Evolutionary conservation across 2,329 filamentous ascomycete genomes (phyloP).

Genomic region (Scedosporium dehoogii): DNA sequence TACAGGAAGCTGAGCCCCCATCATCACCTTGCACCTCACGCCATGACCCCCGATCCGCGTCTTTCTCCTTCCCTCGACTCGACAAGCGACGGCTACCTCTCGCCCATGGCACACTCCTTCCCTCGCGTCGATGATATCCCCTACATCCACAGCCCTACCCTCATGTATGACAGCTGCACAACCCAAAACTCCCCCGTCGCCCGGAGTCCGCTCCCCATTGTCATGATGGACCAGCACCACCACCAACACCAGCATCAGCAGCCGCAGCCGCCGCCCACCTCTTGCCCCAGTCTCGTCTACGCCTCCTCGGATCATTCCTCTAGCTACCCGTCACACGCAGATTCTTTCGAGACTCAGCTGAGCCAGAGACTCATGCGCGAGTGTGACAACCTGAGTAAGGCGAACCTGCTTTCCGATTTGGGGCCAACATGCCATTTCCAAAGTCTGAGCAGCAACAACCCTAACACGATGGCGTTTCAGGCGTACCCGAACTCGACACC

Average conservation of each 20-base stretch:
- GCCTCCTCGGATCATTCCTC: constrained; percentile 51
- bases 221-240: constrained; percentile 43
- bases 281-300: constrained; percentile 52
- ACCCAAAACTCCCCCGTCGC: constrained; percentile 42
- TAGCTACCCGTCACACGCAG: constrained; percentile 49
- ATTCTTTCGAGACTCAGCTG: constrained; percentile 46
- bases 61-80: constrained; percentile 48
- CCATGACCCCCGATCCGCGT: constrained; percentile 34
- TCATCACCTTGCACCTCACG: constrained; percentile 23
- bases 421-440: not conserved
- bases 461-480: constrained; percentile 22
- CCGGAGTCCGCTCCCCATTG: constrained; percentile 43
- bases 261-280: constrained; percentile 33
- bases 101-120: constrained; percentile 47
- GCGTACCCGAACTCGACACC: constrained; percentile 41
- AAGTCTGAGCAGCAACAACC: constrained; percentile 8
- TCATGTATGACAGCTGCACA: constrained; percentile 47
- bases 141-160: constrained; percentile 44
- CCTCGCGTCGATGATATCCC: constrained; percentile 41
- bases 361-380: constrained; percentile 43
- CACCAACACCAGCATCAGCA: no score
- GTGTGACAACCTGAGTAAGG: constrained; percentile 46
- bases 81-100: constrained; percentile 51
- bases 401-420: constrained; percentile 1
- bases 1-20: constrained; percentile 31